Evolutionary conservation across 495 filamentous ascomycete genomes (phyloP), one percentile per base, ranked within the genome.

Genomic region (Aspergillus wentii): DNA sequence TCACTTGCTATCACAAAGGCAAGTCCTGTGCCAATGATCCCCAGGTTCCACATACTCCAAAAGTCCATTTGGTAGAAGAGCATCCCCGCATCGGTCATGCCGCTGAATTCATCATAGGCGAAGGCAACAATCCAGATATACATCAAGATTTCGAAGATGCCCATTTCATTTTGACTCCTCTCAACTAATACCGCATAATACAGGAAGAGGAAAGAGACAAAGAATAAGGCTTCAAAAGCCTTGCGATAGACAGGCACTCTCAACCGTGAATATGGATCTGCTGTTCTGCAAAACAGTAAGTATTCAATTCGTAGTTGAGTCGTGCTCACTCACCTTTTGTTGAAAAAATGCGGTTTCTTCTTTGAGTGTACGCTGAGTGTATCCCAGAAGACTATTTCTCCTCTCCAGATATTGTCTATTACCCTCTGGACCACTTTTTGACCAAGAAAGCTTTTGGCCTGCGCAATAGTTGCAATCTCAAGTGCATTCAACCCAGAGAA

Each of bases 321-420:
- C 5, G 13, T 38, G 3, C 28, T 38, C 14, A 17, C 49, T 49
- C 48, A 76, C 75, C 65, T 68, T 43, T 77, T 74, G 56, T 86
- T 88, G 62, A 94, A 95, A 33, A 88, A 74, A 13, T 84, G 82
- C 1, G 89, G 82, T 46, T 85, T 83, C 54, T 95, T 97, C 20
- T 62, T 78, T 0, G 86, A 81, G 48, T 86, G 67, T 13, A 87
- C 78, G 18, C 79, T 83, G 19, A 96, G 63, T 25, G 69, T 78
- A 43, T 94, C 83, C 89, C 90, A 97, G 54, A 95, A 95, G 13
- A 89, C 80, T 41, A 96, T 94, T 39, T 89, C 79, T 15, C 90
- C 91, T 30, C 80, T 80, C 91, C 91, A 95, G 37, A 95, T 89
- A 29, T 85, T 84, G 38, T 88, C 81, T 29, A 95, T 80, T 39